Evolutionary conservation across 805 yeast species (phyloP), one percentile per base, ranked within the genome.

Genomic region (Grigorovia jiainica): DNA sequence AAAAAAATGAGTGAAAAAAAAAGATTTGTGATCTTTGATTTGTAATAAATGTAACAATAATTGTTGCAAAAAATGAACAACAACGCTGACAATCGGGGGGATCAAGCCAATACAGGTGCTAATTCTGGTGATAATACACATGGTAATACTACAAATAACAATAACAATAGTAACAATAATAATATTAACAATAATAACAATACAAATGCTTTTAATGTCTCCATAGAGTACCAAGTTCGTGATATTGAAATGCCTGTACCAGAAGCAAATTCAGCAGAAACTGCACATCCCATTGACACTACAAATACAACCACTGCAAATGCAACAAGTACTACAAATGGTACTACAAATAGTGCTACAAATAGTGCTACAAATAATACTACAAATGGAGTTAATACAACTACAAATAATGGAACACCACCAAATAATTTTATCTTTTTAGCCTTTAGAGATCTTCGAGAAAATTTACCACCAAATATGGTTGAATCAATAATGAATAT

Each of bases 371-470:
- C 43, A 7, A 18, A 5, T 20, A 4, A 23, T 2, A 42, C 40
- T 18, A 36, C 49, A 24, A 11, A 37, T 25, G 38, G 24, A 16
- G 25, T n/a, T n/a, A n/a, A n/a, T n/a, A 27, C 15, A 13, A 27
- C 31, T 4, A 13, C 7, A 27, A 31, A 18, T 15, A 30, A 31
- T 31, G 34, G 18, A 17, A 34, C 13, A 43, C 47, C 8, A 38
- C 36, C 37, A 86, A n/a, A n/a, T n/a, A n/a, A 86, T 0, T 72
- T 82, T 1, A 63, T 82, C 29, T 70, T 79, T 27, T 61, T 82
- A 50, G 75, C 79, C 33, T 75, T 82, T 24, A 85, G 87, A n/a
- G 78, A 79, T 50, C 76, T 76, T 34, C 73, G 80, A 0, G 60
- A 70, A 15, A 75, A 76, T 44, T 66, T 78, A 24, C 76, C 79